A percentile compares a stretch with the other conserved stretches of the same genome.
phyloP scores from a whole-genome alignment of 805 yeast genomes.

The Candida anglica region DNA sequence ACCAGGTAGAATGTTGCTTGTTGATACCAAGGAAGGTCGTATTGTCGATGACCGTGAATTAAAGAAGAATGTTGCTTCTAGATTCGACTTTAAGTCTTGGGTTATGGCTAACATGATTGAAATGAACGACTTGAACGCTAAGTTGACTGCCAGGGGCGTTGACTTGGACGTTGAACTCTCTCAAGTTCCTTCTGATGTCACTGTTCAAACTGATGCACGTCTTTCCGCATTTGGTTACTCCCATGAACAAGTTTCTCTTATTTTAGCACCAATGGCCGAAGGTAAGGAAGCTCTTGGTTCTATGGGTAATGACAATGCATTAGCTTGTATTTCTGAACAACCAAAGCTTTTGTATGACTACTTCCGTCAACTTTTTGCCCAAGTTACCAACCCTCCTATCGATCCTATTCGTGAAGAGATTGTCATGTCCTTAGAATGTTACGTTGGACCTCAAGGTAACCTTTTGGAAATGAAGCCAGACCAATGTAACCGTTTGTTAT shows the following conservation, averaged over 20 bases:
- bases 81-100: slow-evolving; percentile 94
- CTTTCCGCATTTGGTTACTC: slow-evolving; percentile 88
- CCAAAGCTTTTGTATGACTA: slow-evolving; percentile 89
- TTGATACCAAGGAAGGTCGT: slow-evolving; percentile 89
- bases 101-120: slow-evolving; percentile 79
- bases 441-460: slow-evolving; percentile 98
- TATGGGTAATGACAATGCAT: slow-evolving; percentile 96
- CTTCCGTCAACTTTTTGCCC: slow-evolving; percentile 95
- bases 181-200: slow-evolving; percentile 23
- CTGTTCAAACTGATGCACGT: slow-evolving; percentile 78
- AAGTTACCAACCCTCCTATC: slow-evolving; percentile 97
- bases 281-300: slow-evolving; percentile 96
- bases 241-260: slow-evolving; percentile 81
- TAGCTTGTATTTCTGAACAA: slow-evolving; percentile 91
- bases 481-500: slow-evolving; percentile 84
- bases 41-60: slow-evolving; percentile 91
- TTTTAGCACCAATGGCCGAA: slow-evolving; percentile 92
- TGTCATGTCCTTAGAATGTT: slow-evolving; percentile 96
- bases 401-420: slow-evolving; percentile 96
- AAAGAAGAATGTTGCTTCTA: slow-evolving; percentile 71
- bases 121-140: slow-evolving; percentile 67
- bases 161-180: slow-evolving; percentile 21
- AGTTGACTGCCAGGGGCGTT: slow-evolving; percentile 43
- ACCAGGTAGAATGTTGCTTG: slow-evolving; percentile 94
- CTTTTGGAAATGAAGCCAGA: slow-evolving; percentile 85